Evolutionary conservation across 208 protist species (phyloP), one percentile per base, ranked within the genome.

Genomic region (Kentomonas sorsogonicus): DNA sequence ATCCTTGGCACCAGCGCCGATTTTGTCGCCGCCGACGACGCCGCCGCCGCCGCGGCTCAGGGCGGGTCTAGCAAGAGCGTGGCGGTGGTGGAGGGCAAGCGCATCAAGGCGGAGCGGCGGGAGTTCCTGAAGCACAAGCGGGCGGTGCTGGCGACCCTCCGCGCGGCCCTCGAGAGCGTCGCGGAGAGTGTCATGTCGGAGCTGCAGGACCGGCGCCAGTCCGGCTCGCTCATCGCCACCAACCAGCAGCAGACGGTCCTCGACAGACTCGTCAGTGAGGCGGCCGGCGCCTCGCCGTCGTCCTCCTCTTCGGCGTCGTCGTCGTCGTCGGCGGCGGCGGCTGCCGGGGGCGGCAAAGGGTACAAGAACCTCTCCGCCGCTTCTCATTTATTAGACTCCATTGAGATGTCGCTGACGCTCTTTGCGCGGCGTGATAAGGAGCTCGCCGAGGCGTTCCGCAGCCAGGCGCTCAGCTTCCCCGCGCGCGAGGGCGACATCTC

Each of bases 361-460:
- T 94, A 89, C 60, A 88, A 82, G 39, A 82, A 70, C 45, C 62
- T 94, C 10, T 94, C 87, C 10, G 86, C 80, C 5, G 87, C 81
- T 18, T 84, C 81, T 2, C 80, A 90, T 45, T 52, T 90, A n/a
- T 63, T 94, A 2, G 84, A 91, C 56, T 69, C 87, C 9, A 72
- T 91, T 0, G 69, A 74, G 53, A 71, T 94, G 55, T 65, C 63
- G 2, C 70, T 81, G 29, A 77, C 53, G 18, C 53, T 94, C 0
- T 91, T 68, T 61, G 58, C 65, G 13, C 73, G 66, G 27, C 85
- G 80, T 45, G 83, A 89, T 18, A 74, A 75, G 33, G 60, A 57
- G 2, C 46, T 89, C 4, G 43, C 77, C 22, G 73, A 79, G 33
- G 87, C 87, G 7, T 91, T 94, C 55, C 63, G 72, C 6, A 87